Conservation (phyloP, 495 filamentous ascomycete species). For the Bombardia bombarda region DNA sequence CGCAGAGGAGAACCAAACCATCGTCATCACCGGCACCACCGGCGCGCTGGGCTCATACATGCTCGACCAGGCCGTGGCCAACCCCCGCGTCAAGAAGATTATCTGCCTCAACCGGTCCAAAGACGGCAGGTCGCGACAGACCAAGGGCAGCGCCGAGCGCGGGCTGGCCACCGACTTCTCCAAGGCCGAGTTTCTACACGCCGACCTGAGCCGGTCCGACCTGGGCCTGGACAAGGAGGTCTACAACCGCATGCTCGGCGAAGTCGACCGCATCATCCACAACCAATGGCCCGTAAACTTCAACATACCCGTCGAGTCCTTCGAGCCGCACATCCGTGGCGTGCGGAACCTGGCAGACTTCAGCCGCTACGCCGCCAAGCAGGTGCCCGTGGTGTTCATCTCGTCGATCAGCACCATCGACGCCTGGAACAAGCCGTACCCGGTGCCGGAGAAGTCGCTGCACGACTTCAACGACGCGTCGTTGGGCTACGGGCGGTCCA, state of each 20-base stretch:
- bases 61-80: constrained; percentile 32
- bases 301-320: constrained; percentile 47
- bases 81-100: constrained; percentile 37
- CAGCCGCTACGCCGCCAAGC: constrained; percentile 28
- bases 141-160: constrained; percentile 18
- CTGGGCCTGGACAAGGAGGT: constrained; percentile 34
- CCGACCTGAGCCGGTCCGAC: constrained; percentile 35
- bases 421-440: constrained; percentile 19
- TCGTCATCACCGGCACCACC: constrained; percentile 54
- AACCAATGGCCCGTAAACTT: constrained; percentile 60
- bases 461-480: constrained; percentile 28
- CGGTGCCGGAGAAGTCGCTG: constrained; percentile 39
- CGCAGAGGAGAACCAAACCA: constrained; percentile 27
- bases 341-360: constrained; percentile 48
- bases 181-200: constrained; percentile 42
- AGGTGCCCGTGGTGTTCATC: constrained; percentile 46
- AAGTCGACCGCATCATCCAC: constrained; percentile 48
- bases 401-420: constrained; percentile 45
- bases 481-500: constrained; percentile 51
- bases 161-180: constrained; percentile 27
- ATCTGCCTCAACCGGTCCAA: constrained; percentile 48
- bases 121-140: constrained; percentile 30
- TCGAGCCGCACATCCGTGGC: constrained; percentile 46
- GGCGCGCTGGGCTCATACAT: constrained; percentile 53
- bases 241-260: constrained; percentile 29